These are phyloP conservation scores for Kodamaea jinghongensis DNA, from an alignment of 805 yeast genomes.

Conservation along the genomic window DNA sequence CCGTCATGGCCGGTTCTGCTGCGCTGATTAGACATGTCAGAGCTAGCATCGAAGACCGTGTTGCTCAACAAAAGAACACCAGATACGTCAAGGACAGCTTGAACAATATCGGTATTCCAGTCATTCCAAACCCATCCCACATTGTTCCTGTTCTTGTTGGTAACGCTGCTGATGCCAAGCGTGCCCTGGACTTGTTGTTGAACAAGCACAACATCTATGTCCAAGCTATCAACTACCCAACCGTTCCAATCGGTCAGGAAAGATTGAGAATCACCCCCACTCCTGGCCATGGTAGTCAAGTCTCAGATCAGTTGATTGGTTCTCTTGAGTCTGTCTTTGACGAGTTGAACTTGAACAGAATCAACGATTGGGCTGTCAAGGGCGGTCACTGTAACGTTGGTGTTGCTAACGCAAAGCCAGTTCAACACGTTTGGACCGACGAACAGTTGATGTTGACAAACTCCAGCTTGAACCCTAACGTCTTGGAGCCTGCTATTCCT, in stretches of 20 bases:
- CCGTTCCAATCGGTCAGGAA: slow-evolving; percentile 94
- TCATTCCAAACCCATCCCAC: slow-evolving; percentile 96
- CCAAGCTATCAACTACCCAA: slow-evolving; percentile 98
- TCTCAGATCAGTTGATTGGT: slow-evolving; percentile 70
- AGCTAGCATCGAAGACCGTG: slow-evolving; percentile 71
- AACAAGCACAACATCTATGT: slow-evolving; percentile 85
- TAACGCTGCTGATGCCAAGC: slow-evolving; percentile 87
- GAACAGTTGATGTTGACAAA: slow-evolving; percentile 66
- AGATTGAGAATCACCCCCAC: slow-evolving; percentile 98
- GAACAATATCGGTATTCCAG: slow-evolving; percentile 78
- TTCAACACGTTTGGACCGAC: slow-evolving; percentile 84
- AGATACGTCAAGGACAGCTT: slow-evolving; percentile 78
- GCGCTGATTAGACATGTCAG: slow-evolving; percentile 86
- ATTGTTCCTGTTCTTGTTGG: slow-evolving; percentile 95
- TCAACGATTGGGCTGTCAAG: slow-evolving; percentile 66
- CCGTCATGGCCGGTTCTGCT: slow-evolving; percentile 92
- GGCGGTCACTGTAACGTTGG: slow-evolving; percentile 97
- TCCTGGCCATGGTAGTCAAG: slow-evolving; percentile 85
- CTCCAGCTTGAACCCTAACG: slow-evolving; percentile 64
- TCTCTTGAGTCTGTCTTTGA: slow-evolving; percentile 81
- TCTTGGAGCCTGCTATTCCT: slow-evolving; percentile 57
- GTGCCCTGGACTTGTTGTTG: slow-evolving; percentile 86
- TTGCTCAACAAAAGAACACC: slow-evolving; percentile 80
- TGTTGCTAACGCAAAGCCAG: slow-evolving; percentile 40
- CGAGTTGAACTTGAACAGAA: slow-evolving; percentile 70